A percentile compares a stretch with the other conserved stretches of the same genome.
Evolutionary conservation across 129 eudicot genomes (phyloP).

Genomic region (Gnaphalium uliginosum): DNA sequence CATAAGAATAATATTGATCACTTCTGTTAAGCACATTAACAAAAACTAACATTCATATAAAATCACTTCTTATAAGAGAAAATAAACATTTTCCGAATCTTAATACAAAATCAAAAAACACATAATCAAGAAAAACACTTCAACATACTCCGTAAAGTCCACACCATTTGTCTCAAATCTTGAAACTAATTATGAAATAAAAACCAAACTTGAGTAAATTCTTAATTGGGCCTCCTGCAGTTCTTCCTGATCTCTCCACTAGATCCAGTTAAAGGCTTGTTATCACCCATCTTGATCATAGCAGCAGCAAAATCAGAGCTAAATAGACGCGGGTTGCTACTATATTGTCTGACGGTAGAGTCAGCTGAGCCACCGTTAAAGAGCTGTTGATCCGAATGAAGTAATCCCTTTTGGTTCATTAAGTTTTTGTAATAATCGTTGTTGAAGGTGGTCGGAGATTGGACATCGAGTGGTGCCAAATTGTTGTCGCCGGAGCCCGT

Average conservation of each 20-base stretch:
- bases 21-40: not conserved
- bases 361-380: conserved; percentile 75
- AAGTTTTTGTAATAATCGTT: conserved; percentile 71
- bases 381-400: conserved; percentile 89
- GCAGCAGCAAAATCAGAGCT: conserved; percentile 66
- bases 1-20: not conserved
- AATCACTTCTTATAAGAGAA: not conserved
- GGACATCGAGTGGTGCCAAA: conserved; percentile 74
- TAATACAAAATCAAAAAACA: not conserved
- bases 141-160: not conserved
- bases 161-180: conserved; percentile 6
- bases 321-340: conserved; percentile 40
- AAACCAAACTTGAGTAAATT: not conserved
- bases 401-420: conserved; percentile 59
- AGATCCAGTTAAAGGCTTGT: conserved; percentile 77
- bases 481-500: conserved; percentile 72
- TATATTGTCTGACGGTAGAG: conserved; percentile 61
- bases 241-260: conserved; percentile 88
- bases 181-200: not conserved
- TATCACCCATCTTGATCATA: conserved; percentile 89
- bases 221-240: conserved; percentile 67
- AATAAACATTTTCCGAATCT: not conserved
- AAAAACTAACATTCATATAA: not conserved
- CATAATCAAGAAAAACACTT: not conserved
- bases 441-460: conserved; percentile 68